Evolutionary conservation across 305 asterid species (phyloP), one percentile per base, ranked within the genome.

Genomic region (Lippia alba): DNA sequence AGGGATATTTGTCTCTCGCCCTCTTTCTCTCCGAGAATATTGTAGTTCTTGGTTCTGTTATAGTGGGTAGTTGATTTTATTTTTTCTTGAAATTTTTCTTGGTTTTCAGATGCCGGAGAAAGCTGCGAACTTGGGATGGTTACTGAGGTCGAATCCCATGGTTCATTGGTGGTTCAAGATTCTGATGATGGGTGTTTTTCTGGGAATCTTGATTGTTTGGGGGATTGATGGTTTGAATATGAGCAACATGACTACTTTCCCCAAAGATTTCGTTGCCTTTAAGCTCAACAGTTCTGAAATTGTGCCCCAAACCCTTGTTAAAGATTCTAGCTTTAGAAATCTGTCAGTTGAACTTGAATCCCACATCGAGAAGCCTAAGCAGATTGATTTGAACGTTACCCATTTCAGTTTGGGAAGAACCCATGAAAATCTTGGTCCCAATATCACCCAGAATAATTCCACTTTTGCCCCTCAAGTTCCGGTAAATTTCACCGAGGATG

Each of bases 131-230:
- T 51, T 77, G 64, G 76, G 84, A 71, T 89, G 93, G 93, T 57
- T 85, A 57, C 70, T 74, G 61, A 73, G 90, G 83, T 59, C 84
- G 51, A 90, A 80, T 73, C 85, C 87, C 59, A 57, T 81, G 54
- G 84, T 89, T 75, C 89, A 86, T 19, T 77, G 89, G 77, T 83
- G 92, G 86, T 94, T 94, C 78, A 91, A 82, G 91, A 68, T 88
- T 71, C 34, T 89, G 80, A 45, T 81, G 61, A 33, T 85, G 76
- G 86, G 82, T 53, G 83, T 89, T 48, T 79, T 87, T 78, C 85
- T 87, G 73, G 96, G 90, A 40, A 69, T 94, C 81, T 81, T 89
- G 86, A 81, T 88, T 66, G 81, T 87, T 2, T 94, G 92, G 85
- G 73, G 80, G 18, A 82, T 84, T 64, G 92, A 89, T 82, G 91